Conservation (phyloP, 1,284 basidiomycete genomes). For the Ceratobasidium sp. region DNA sequence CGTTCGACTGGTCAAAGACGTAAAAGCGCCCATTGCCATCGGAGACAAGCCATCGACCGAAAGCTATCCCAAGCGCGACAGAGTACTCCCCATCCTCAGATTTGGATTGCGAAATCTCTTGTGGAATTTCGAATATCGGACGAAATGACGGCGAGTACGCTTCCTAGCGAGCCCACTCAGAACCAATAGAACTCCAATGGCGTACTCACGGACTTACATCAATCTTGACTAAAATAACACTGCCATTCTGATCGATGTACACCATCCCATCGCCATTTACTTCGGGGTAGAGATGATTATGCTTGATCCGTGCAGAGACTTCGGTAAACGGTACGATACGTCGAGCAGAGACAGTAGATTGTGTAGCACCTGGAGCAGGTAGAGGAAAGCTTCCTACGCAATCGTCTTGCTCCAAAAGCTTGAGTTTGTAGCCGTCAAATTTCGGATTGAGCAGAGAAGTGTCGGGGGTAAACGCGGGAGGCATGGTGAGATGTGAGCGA, state of each 20-base stretch:
- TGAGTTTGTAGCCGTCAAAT: slow-evolving; percentile 82
- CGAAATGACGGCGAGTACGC: slow-evolving; percentile 41
- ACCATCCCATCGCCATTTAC: slow-evolving; percentile 54
- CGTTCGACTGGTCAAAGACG: slow-evolving; percentile 55
- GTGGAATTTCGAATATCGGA: slow-evolving; percentile 43
- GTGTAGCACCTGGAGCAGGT: slow-evolving; percentile 53
- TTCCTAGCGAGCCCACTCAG: slow-evolving; percentile 62
- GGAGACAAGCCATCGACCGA: slow-evolving; percentile 63
- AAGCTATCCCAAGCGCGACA: slow-evolving; percentile 65
- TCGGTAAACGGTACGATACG: slow-evolving; percentile 74
- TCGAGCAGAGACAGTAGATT: slow-evolving; percentile 64
- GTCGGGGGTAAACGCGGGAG: slow-evolving; percentile 45
- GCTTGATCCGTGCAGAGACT: slow-evolving; percentile 80
- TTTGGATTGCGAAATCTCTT: slow-evolving; percentile 38
- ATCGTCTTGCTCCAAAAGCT: slow-evolving; percentile 36
- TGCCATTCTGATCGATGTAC: slow-evolving; percentile 74
- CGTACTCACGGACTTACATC: slow-evolving; percentile 56
- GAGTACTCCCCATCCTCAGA: slow-evolving; percentile 72
- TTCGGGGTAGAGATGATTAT: slow-evolving; percentile 77
- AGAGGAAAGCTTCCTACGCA: slow-evolving; percentile 51
- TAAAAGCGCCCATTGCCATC: slow-evolving; percentile 78
- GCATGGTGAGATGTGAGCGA: no score
- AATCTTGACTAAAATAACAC: slow-evolving; percentile 67
- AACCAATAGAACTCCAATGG: slow-evolving; percentile 59
- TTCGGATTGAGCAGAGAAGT: slow-evolving; percentile 73